Percentiles rank a stretch among this genome's conserved stretches.
These are phyloP conservation scores for Plasmodium falciparum DNA, from an alignment of 169 alveolate genomes.

Conservation along the genomic window DNA sequence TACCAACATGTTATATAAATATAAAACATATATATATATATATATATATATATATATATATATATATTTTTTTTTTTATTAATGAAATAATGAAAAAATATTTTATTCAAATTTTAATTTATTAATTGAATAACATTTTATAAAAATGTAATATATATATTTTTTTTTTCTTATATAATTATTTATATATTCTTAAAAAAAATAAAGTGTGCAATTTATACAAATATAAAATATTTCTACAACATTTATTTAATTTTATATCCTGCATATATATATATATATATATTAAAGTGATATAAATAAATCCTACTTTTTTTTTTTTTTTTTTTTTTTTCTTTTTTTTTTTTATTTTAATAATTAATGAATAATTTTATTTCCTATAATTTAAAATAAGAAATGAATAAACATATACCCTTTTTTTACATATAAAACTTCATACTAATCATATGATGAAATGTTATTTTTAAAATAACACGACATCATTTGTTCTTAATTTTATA, in stretches of 20 bases:
- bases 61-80: too few relatives aligned
- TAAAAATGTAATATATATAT: too few relatives aligned
- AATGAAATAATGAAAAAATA: too few relatives aligned
- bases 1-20: not conserved
- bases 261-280: not conserved
- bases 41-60: not conserved
- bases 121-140: too few relatives aligned
- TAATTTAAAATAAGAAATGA: too few relatives aligned
- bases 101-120: too few relatives aligned
- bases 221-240: slow-evolving; percentile 65
- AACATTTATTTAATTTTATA: slow-evolving; percentile 34
- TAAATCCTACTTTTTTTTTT: too few relatives aligned
- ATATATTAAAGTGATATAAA: too few relatives aligned
- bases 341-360: too few relatives aligned
- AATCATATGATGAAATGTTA: not conserved
- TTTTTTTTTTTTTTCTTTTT: too few relatives aligned
- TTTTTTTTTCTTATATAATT: not conserved
- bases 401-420: not conserved
- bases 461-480: not conserved
- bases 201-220: slow-evolving; percentile 44
- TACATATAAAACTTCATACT: not conserved
- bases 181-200: slow-evolving; percentile 20
- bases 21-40: not conserved
- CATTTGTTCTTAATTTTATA: slow-evolving; percentile 5
- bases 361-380: too few relatives aligned